Evolutionary conservation across 2,329 filamentous ascomycete species (phyloP).

Genomic region (Fusarium piperis): DNA sequence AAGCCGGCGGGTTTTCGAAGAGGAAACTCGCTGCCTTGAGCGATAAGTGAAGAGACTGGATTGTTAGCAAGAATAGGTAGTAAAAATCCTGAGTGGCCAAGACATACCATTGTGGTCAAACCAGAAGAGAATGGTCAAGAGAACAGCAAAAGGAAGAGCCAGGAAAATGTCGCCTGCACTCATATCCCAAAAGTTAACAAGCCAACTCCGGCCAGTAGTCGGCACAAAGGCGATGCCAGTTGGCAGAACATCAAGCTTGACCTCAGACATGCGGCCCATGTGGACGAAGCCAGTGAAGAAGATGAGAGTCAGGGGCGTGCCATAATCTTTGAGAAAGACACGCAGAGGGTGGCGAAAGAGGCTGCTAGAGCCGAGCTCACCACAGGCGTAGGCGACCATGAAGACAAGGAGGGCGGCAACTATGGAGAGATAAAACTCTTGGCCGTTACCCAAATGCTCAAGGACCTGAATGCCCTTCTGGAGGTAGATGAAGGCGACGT

Average conservation of each 20-base stretch:
- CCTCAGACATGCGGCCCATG: conserved; percentile 80
- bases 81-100: not conserved
- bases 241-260: conserved; percentile 76
- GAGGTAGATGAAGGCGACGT: conserved; percentile 90
- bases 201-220: conserved; percentile 77
- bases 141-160: conserved; percentile 85
- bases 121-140: conserved; percentile 87
- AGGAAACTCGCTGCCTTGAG: conserved; percentile 84
- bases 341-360: conserved; percentile 80
- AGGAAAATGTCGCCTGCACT: conserved; percentile 78
- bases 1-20: conserved; percentile 84
- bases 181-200: conserved; percentile 85
- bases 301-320: conserved; percentile 81
- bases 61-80: not conserved
- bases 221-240: conserved; percentile 83
- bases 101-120: conserved; percentile 84
- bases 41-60: conserved; percentile 78
- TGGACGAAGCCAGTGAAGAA: conserved; percentile 94
- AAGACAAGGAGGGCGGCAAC: conserved; percentile 81
- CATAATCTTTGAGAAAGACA: conserved; percentile 90
- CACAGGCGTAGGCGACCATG: conserved; percentile 78
- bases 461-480: conserved; percentile 92
- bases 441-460: conserved; percentile 73
- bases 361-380: conserved; percentile 73
- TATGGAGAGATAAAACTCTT: conserved; percentile 81